These are phyloP conservation scores for Pyrus hybrid DNA, from an alignment of 331 rosid species.

Conservation along the genomic window DNA sequence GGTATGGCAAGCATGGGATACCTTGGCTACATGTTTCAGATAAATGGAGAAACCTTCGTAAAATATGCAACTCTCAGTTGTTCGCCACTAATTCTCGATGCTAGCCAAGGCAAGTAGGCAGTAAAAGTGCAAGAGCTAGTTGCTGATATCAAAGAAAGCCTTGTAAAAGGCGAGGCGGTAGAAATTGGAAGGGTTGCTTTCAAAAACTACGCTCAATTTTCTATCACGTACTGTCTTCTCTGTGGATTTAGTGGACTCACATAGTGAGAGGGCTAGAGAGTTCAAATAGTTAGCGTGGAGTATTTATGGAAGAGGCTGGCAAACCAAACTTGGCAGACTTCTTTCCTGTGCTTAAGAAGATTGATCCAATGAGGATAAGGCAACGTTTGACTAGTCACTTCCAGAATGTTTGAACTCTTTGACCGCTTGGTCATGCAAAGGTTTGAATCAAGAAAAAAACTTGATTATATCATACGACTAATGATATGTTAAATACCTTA, in stretches of 20 bases:
- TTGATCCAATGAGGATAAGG: conserved; percentile 45
- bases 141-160: too few relatives aligned
- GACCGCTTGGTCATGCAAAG: not conserved
- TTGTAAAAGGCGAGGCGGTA: too few relatives aligned
- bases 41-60: not conserved
- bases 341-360: conserved; percentile 16
- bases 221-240: not conserved
- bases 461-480: too few relatives aligned
- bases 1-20: not conserved
- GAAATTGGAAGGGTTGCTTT: not conserved
- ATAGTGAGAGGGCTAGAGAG: not conserved
- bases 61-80: not conserved
- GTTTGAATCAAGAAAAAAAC: not conserved
- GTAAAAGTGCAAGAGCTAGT: not conserved
- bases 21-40: not conserved
- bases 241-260: not conserved
- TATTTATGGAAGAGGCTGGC: conserved; percentile 32
- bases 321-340: conserved; percentile 34
- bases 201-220: not conserved
- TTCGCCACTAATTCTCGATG: not conserved
- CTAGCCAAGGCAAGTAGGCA: not conserved
- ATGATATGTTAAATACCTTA: too few relatives aligned
- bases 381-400: conserved; percentile 14
- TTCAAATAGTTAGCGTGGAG: conserved; percentile 19
- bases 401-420: not conserved